Base-by-base conservation (phyloP, 192 early-diverging fungal species). In the Mortierella antarctica region DNA sequence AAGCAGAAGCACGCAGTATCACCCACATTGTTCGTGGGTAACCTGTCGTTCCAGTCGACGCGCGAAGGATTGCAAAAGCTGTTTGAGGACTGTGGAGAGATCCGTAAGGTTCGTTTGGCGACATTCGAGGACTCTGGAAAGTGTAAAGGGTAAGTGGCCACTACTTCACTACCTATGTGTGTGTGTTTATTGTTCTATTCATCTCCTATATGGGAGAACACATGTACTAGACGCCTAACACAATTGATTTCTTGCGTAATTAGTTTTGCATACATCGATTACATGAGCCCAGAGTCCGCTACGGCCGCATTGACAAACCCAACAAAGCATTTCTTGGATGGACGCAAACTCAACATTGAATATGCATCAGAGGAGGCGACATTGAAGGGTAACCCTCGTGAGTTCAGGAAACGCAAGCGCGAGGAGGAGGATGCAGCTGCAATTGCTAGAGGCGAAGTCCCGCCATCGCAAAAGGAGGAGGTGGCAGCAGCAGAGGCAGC, bases 51-150 rank as follows among this genome's bases (percentile, higher is more conserved):
- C 71, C 82, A 86, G 20, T 76, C 87, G 8, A 92, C 86, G 17
- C 58, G 75, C 13, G 81, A 84, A 13, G 76, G 83, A 18, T 63
- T 93, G 20, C 83, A 88, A 46, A 60, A 84, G n/a, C 55, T 86
- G 8, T 93, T 93, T 85, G 84, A 82, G 48, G 82, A 82, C 58
- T 90, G 84, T 57, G 92, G 91, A 44, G 82, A 88, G 67, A 88
- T 93, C 41, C 83, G 88, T 17, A 88, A 88, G n/a, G 89, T 94
- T 14, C 83, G 92, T 17, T 65, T 94, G 61, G 91, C 89, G 2
- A 91, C 92, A 1, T 94, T 94, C 62, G 88, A 94, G 67, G 92
- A 94, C 67, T 86, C 86, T 54, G 90, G 91, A 67, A 93, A 92
- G 72, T 92, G 91, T 86, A 92, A 92, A 83, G 92, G 92, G 88